Evolutionary conservation across 2,329 filamentous ascomycete species (phyloP), one percentile per base, ranked within the genome.

Genomic region (Alternaria infectoria): DNA sequence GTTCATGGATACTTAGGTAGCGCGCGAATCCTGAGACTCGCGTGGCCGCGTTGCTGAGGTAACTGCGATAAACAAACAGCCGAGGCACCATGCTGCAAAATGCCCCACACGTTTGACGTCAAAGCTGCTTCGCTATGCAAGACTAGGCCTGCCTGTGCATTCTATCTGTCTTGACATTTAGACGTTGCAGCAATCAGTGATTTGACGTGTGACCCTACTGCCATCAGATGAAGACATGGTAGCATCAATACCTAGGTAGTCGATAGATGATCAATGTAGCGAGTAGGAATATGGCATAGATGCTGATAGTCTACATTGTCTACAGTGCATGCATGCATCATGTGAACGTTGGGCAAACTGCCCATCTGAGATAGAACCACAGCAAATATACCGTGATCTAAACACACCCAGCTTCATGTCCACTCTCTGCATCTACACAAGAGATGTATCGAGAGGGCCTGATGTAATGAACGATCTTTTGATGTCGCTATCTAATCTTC

Each of bases 41-140:
- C 73, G 74, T 69, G 69, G 51, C 11, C 61, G 55, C 47, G 75
- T 77, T 74, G 71, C 70, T 55, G 57, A 25, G 66, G 69, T 67
- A 74, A 74, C 71, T 46, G 56, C 57, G 50, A 64, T 61, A 61
- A 66, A 66, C 64, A 67, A 67, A 67, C 57, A 67, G 49, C 49
- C 49, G 49, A 49, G 26, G 19, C 13, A 23, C 44, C 44, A 46
- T 46, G 19, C 21, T 51, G 21, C 47, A 21, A 23, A 25, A 19
- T 51, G 17, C n/a, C 17, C 47, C 17, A 25, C 47, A 45, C 23
- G 32, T 32, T 17, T 23, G 49, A 40, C 49, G 49, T 40, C 19
- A 52, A 40, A 52, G 36, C 21, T 15, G 19, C 12, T 36, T 25
- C 19, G 32, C 13, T 15, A 13, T 21, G n/a, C 36, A 40, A n/a